Percentiles rank a stretch among this genome's conserved stretches.
Conservation (phyloP, 1,139 yeast genomes). For the Taphrina deformans region DNA sequence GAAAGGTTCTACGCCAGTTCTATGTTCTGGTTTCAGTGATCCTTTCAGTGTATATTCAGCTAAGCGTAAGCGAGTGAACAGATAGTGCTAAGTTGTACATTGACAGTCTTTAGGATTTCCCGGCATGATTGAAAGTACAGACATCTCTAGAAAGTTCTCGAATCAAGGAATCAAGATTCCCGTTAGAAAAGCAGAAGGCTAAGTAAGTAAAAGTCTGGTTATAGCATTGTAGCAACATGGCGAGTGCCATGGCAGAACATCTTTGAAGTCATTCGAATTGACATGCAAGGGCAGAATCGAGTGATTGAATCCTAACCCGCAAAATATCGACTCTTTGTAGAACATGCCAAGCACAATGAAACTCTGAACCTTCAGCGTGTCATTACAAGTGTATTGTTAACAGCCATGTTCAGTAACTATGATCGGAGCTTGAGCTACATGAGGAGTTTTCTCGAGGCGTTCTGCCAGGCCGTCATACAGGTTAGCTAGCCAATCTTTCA, state of each 20-base stretch:
- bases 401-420: too few relatives aligned
- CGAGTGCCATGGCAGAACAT: background rate
- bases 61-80: constrained; percentile 39
- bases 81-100: background rate
- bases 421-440: background rate
- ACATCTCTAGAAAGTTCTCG: constrained; percentile 50
- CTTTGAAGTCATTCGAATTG: too few relatives aligned
- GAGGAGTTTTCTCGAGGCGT: background rate
- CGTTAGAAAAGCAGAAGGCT: constrained; percentile 43
- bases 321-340: too few relatives aligned
- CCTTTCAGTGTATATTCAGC: constrained; percentile 50
- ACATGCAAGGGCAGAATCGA: too few relatives aligned
- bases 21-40: constrained; percentile 46
- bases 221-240: background rate
- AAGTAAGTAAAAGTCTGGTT: background rate
- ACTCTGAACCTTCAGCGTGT: too few relatives aligned
- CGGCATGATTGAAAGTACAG: constrained; percentile 51
- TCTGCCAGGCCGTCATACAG: constrained; percentile 31
- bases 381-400: too few relatives aligned
- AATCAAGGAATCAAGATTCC: constrained; percentile 52
- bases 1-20: constrained; percentile 43
- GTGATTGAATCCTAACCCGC: too few relatives aligned
- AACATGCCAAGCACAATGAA: too few relatives aligned
- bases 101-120: constrained; percentile 45
- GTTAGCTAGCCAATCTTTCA: constrained; percentile 30